Evolutionary conservation across 371 early-diverging fungal genomes (phyloP).

Genomic region (Fennellomyces sp.): DNA sequence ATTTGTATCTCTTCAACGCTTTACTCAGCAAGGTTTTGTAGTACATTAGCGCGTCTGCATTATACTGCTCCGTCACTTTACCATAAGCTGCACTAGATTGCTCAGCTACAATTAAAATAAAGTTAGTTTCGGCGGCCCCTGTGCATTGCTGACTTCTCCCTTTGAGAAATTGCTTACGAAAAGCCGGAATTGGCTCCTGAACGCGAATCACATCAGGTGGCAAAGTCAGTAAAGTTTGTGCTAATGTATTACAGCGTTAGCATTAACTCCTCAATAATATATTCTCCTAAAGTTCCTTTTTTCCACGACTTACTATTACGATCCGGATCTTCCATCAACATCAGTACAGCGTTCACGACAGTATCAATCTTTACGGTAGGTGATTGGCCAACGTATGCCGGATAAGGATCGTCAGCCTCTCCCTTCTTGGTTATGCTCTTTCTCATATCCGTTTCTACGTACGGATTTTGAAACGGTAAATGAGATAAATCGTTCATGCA

Average conservation of each 20-base stretch:
- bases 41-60: not conserved
- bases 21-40: not conserved
- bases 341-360: not conserved
- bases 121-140: not conserved
- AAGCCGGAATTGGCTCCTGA: not conserved
- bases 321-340: not conserved
- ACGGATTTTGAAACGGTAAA: not conserved
- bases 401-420: no score
- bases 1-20: not conserved
- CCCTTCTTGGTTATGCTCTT: no score
- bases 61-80: not conserved
- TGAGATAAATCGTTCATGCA: no score
- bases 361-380: not conserved
- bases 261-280: not conserved
- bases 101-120: not conserved
- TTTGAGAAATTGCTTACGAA: not conserved
- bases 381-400: not conserved
- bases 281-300: no score
- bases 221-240: conserved; percentile 17
- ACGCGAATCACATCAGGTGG: conserved; percentile 13
- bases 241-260: no score
- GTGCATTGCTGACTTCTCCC: no score
- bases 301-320: conserved; percentile 3
- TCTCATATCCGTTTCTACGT: no score
- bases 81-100: not conserved